Evolutionary conservation across 352 stramenopile genomes (phyloP).

Genomic region (Globisporangium mamillatum): DNA sequence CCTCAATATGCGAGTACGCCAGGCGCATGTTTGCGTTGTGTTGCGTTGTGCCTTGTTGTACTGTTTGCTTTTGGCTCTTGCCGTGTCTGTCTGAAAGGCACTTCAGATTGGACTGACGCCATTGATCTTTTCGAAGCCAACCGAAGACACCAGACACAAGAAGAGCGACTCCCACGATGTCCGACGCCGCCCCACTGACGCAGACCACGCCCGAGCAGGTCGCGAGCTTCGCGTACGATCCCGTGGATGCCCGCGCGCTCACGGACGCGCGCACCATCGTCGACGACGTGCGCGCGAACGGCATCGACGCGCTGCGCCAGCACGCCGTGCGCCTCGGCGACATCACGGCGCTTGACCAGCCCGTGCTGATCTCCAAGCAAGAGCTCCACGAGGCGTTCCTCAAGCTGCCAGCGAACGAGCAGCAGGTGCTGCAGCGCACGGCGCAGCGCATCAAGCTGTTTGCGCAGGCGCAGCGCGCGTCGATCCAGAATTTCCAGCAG

Average conservation of each 20-base stretch:
- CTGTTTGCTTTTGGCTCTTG: background rate
- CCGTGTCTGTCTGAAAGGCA: background rate
- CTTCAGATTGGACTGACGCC: background rate
- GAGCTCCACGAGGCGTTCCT: constrained; percentile 88
- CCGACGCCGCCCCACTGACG: constrained; percentile 41
- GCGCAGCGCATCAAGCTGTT: constrained; percentile 90
- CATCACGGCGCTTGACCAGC: constrained; percentile 33
- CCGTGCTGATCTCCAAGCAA: constrained; percentile 50
- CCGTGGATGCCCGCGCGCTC: constrained; percentile 64
- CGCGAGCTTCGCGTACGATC: constrained; percentile 76
- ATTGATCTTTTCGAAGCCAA: constrained; percentile 6
- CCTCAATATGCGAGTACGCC: background rate
- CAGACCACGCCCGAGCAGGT: constrained; percentile 69
- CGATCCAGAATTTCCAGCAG: constrained; percentile 92
- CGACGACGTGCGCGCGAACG: constrained; percentile 53
- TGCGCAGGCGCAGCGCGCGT: constrained; percentile 90
- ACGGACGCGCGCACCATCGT: constrained; percentile 66
- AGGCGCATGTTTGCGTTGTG: background rate
- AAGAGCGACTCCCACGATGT: constrained; percentile 20
- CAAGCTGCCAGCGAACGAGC: constrained; percentile 58
- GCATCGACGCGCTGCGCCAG: constrained; percentile 39
- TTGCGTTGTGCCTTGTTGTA: background rate
- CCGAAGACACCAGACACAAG: background rate
- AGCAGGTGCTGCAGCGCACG: constrained; percentile 86
- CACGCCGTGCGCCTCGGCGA: constrained; percentile 73